Evolutionary conservation across 148 eudicot genomes (phyloP).

Genomic region (Tetragonia tetragonoides): DNA sequence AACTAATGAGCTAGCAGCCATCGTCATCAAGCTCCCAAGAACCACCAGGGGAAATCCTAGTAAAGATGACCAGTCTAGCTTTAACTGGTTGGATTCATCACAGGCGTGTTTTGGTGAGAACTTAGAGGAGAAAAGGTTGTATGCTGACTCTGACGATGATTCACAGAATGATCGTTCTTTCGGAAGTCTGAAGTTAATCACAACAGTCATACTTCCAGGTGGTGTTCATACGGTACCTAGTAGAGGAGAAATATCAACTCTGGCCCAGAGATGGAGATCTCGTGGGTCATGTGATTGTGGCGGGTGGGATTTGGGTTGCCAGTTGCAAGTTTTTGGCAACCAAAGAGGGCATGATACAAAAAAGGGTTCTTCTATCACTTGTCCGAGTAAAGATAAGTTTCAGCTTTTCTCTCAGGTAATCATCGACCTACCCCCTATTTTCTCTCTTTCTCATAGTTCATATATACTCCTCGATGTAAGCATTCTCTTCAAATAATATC

Average conservation of each 20-base stretch:
- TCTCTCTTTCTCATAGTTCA: background rate
- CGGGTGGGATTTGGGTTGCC: conserved; percentile 97
- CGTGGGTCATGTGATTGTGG: conserved; percentile 93
- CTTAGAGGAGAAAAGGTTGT: conserved; percentile 14
- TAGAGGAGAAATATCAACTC: conserved; percentile 70
- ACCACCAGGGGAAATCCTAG: conserved; percentile 8
- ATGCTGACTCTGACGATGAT: conserved; percentile 17
- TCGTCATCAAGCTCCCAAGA: conserved; percentile 52
- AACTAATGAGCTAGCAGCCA: conserved; percentile 78
- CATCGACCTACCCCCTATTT: background rate
- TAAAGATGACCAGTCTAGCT: conserved; percentile 19
- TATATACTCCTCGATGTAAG: background rate
- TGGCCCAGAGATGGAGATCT: conserved; percentile 74
- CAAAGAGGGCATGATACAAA: conserved; percentile 25
- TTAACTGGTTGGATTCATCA: conserved; percentile 29
- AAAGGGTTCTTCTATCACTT: conserved; percentile 25
- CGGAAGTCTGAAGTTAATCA: conserved; percentile 18
- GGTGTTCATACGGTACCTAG: conserved; percentile 75
- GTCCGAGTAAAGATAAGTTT: conserved; percentile 29
- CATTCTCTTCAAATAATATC: background rate
- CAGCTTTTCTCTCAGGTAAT: conserved; percentile 67
- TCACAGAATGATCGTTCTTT: conserved; percentile 1
- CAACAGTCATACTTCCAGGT: conserved; percentile 77
- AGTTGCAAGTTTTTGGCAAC: conserved; percentile 46
- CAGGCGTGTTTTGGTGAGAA: conserved; percentile 19